Base-by-base conservation (phyloP, 2,329 filamentous ascomycete genomes). In the Penicillium polonicum region DNA sequence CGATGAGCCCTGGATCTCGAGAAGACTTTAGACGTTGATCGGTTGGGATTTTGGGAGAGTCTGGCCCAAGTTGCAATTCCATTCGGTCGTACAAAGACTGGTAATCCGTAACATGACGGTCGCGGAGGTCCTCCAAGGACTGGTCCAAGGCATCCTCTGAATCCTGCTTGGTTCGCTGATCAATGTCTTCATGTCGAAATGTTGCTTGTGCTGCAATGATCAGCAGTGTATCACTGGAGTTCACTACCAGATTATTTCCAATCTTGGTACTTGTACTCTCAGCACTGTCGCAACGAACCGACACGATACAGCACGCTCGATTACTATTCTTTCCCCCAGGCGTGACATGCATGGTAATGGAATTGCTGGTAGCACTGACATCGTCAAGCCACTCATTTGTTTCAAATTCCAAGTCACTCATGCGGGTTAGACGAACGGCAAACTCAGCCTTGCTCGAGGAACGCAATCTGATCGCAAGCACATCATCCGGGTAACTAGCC, bases 1-100 rank as follows among this genome's bases (percentile, higher is more conserved):
- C 74, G 50, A 85, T 81, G 2, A 86, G 68, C 38, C 78, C 84
- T 0, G 83, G 81, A 53, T 85, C 79, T 2, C 79, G 68, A 59
- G 54, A 65, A 42, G 59, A 62, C 38, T 59, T 48, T 2, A 72
- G 48, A 17, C 70, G 64, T 62, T 69, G 35, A 52, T 76, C 65
- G 5, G 74, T 76, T 9, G 73, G 63, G 13, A 70, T 38, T 5
- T 67, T 56, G n/a, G 56, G 56, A 9, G 53, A 52, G 33, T 68
- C 57, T 17, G 68, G 60, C 15, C 55, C 55, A 8, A 77, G 61
- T 27, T 63, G 52, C 10, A 76, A 55, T 35, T 66, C 61, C 60
- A 74, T 68, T n/a, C 71, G 67, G 27, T 59, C 56, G 49, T 70
- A 76, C 15, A 76, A 57, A 1, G 57, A 60, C 43, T 52, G 59